phyloP scores from a whole-genome alignment of 495 filamentous ascomycete genomes.

The Penicillium salamii region DNA sequence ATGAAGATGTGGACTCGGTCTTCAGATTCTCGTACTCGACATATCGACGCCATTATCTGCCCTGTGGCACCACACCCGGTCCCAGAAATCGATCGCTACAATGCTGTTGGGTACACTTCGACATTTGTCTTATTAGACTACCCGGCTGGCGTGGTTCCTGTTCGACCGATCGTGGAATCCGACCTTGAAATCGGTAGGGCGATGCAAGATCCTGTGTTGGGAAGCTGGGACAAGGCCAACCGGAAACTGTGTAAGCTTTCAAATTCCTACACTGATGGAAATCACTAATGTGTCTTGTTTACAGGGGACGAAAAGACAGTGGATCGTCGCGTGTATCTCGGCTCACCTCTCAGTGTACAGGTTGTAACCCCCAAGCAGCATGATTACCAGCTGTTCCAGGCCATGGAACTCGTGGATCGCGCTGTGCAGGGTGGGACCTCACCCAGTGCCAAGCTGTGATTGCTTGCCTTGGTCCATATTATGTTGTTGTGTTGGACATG shows the following conservation, averaged over 20 bases:
- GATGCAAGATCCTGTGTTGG: conserved; percentile 38
- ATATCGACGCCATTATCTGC: conserved; percentile 53
- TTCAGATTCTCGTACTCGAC: conserved; percentile 19
- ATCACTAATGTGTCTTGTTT: conserved; percentile 5
- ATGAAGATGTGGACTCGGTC: conserved; percentile 50
- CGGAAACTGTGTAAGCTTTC: conserved; percentile 54
- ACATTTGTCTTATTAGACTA: conserved; percentile 61
- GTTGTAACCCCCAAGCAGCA: conserved; percentile 58
- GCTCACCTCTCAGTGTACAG: conserved; percentile 56
- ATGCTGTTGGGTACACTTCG: conserved; percentile 59
- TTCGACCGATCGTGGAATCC: conserved; percentile 42
- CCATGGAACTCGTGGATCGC: conserved; percentile 52
- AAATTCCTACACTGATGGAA: neutral
- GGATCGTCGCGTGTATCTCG: conserved; percentile 55
- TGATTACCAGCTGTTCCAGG: conserved; percentile 54
- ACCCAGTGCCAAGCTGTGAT: conserved; percentile 20
- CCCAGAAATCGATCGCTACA: conserved; percentile 61
- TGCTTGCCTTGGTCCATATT: neutral
- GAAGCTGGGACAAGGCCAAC: conserved; percentile 62
- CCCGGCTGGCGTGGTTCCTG: conserved; percentile 56
- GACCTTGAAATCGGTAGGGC: conserved; percentile 51
- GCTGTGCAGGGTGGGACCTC: conserved; percentile 24
- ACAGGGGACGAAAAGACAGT: conserved; percentile 50
- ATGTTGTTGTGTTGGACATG: no score
- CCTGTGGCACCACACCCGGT: conserved; percentile 62